Percentiles rank a stretch among this genome's conserved stretches.
Conservation (phyloP, 768 basidiomycete species). For the Candolleomyces eurysporus region DNA sequence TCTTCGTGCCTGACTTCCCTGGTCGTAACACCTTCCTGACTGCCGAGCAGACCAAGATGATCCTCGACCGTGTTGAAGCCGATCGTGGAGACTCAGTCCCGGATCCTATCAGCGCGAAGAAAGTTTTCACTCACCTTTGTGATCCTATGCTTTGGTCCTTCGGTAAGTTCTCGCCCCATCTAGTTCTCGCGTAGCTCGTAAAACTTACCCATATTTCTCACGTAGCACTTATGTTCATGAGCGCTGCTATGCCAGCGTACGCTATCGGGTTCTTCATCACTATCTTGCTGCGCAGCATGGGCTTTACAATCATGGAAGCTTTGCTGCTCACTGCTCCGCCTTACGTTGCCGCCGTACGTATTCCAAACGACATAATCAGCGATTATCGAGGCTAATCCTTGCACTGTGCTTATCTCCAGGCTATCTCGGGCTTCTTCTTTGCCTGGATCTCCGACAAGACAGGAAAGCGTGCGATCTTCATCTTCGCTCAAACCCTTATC, state of each 20-base stretch:
- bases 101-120: slow-evolving; percentile 27
- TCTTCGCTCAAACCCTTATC: slow-evolving; percentile 30
- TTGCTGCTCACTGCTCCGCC: slow-evolving; percentile 36
- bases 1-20: slow-evolving; percentile 35
- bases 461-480: slow-evolving; percentile 30
- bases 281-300: slow-evolving; percentile 35
- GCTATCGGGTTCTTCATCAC: slow-evolving; percentile 35
- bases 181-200: not conserved
- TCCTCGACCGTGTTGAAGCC: slow-evolving; percentile 33
- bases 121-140: slow-evolving; percentile 32
- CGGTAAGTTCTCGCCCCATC: slow-evolving; percentile 19
- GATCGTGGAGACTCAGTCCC: slow-evolving; percentile 38
- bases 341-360: slow-evolving; percentile 28
- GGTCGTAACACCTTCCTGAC: slow-evolving; percentile 33
- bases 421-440: slow-evolving; percentile 32
- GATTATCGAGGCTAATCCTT: not conserved
- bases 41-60: slow-evolving; percentile 32
- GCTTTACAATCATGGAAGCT: slow-evolving; percentile 25
- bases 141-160: slow-evolving; percentile 38
- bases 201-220: not conserved
- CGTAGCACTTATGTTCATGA: slow-evolving; percentile 36
- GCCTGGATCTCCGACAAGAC: slow-evolving; percentile 38
- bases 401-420: slow-evolving; percentile 17
- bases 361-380: not conserved
- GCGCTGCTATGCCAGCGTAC: slow-evolving; percentile 35